Evolutionary conservation across 2,329 filamentous ascomycete genomes (phyloP).

Genomic region (Apiospora marii): DNA sequence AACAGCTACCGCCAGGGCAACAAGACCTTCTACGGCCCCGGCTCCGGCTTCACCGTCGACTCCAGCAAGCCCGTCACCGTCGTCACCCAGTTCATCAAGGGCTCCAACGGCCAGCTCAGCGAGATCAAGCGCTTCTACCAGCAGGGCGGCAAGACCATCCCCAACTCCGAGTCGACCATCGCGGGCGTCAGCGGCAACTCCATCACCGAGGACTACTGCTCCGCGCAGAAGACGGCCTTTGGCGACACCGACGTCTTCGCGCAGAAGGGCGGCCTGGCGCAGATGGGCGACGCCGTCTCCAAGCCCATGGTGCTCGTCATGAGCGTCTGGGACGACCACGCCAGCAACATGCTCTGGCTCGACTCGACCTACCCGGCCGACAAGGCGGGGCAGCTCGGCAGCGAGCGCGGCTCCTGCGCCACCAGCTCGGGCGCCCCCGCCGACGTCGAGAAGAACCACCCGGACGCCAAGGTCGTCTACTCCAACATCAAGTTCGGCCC

Average conservation of each 20-base stretch:
- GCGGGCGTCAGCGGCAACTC: constrained; percentile 40
- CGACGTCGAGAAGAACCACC: constrained; percentile 48
- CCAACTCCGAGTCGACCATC: constrained; percentile 47
- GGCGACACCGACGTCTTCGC: constrained; percentile 59
- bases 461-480: constrained; percentile 51
- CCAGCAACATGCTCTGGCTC: constrained; percentile 59
- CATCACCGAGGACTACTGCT: constrained; percentile 64
- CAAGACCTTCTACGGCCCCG: constrained; percentile 64
- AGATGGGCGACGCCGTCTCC: constrained; percentile 60
- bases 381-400: constrained; percentile 47
- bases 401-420: constrained; percentile 56
- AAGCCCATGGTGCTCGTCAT: constrained; percentile 69
- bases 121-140: constrained; percentile 67
- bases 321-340: constrained; percentile 64
- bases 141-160: constrained; percentile 59
- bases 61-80: constrained; percentile 64
- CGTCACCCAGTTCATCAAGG: constrained; percentile 63
- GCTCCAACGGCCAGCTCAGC: constrained; percentile 54
- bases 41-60: constrained; percentile 59
- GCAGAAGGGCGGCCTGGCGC: constrained; percentile 58
- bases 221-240: constrained; percentile 60
- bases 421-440: constrained; percentile 53
- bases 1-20: constrained; percentile 69
- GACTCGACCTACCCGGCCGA: constrained; percentile 62
- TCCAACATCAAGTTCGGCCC: constrained; percentile 59